Percentiles rank a stretch among this genome's conserved stretches.
phyloP scores from a whole-genome alignment of 1,139 yeast genomes.

The Blastobotrys illinoisensis region DNA sequence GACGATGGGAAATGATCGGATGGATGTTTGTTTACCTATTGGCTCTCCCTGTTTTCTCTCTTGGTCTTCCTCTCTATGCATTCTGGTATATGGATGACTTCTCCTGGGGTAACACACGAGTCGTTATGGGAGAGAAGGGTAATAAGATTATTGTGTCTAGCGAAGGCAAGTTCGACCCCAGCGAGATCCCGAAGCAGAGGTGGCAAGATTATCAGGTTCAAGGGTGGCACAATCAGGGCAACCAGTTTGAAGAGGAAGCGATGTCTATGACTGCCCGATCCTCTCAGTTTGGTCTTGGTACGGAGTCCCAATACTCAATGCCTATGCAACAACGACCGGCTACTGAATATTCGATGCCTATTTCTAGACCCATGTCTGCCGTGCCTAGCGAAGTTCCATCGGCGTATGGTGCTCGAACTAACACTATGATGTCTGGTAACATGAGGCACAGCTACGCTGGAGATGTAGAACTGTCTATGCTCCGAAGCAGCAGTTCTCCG shows the following conservation, averaged over 20 bases:
- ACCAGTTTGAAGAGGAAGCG: slow-evolving; percentile 12
- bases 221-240: slow-evolving; percentile 25
- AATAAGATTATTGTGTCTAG: slow-evolving; percentile 32
- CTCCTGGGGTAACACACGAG: slow-evolving; percentile 43
- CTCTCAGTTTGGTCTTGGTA: slow-evolving; percentile 4
- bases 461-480: slow-evolving; percentile 24
- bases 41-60: slow-evolving; percentile 38
- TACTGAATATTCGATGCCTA: slow-evolving; percentile 7
- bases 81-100: slow-evolving; percentile 44
- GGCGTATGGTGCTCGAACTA: background rate
- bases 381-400: slow-evolving; percentile 8
- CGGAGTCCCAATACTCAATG: slow-evolving; percentile 15
- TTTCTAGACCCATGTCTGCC: slow-evolving; percentile 8
- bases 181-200: slow-evolving; percentile 35
- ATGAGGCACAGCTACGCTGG: slow-evolving; percentile 13
- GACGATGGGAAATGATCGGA: slow-evolving; percentile 42
- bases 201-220: slow-evolving; percentile 40
- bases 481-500: slow-evolving; percentile 14
- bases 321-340: slow-evolving; percentile 7
- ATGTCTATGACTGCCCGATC: slow-evolving; percentile 16
- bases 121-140: slow-evolving; percentile 40
- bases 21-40: slow-evolving; percentile 40
- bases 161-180: slow-evolving; percentile 39
- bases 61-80: slow-evolving; percentile 37
- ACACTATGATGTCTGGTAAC: slow-evolving; percentile 11